Base-by-base conservation (phyloP, 768 basidiomycete species). In the Lentinula detonsa region DNA sequence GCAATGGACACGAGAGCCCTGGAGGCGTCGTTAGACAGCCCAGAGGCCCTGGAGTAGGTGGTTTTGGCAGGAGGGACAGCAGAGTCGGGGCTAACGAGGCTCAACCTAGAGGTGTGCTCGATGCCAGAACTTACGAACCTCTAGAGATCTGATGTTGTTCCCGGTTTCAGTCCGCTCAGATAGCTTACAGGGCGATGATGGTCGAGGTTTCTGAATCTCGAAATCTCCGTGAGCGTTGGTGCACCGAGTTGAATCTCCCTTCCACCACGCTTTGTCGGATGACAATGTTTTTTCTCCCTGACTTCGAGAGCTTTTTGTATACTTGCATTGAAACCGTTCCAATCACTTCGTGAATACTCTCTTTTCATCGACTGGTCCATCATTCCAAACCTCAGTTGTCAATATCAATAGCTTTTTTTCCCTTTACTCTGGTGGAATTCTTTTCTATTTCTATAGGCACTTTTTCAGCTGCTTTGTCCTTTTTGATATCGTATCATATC, bases 101-200 rank as follows among this genome's bases (percentile, higher is more conserved):
- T 62, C 80, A 80, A 69, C 70, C 77, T 52, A 81, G 85, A 76
- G 83, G 83, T 74, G 88, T 87, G 73, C 83, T 93, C 67, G 92
- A 94, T 71, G 84, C 90, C 67, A 85, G 87, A 74, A 90, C 90
- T 64, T 88, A 92, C 76, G 90, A 94, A 78, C 90, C 90, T 43
- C 73, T 93, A 76, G 92, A 93, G 73, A 86, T 93, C 80, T 92
- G 78, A 83, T 69, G 66, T 63, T 33, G 3, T 0, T 58, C 48
- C 50, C 42, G 35, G 53, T 57, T 50, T 59, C 69, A 76, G 76
- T 71, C 67, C 75, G 74, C 70, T 75, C 78, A 70, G 75, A 78
- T 69, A 78, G 76, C 69, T 70, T 76, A 67, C 75, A 75, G 62
- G 76, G 78, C 65, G 75, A 78, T 66, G 76, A 78, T 65, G 76